Evolutionary conservation across 371 early-diverging fungal species (phyloP).

Genomic region (Lichtheimia corymbifera): DNA sequence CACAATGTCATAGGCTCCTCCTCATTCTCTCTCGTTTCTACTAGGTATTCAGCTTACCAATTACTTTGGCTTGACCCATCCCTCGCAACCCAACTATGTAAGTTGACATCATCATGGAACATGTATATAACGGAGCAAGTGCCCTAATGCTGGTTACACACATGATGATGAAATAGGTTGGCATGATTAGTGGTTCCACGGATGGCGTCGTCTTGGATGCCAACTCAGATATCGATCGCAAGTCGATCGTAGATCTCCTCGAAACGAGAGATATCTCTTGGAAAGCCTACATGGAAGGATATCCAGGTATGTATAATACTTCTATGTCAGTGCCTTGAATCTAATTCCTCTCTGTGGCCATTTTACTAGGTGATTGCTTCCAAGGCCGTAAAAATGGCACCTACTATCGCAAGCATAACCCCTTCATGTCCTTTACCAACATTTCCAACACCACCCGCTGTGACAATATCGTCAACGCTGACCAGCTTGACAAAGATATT

Average conservation of each 20-base stretch:
- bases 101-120: background rate
- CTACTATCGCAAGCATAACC: conserved; percentile 63
- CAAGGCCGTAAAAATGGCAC: conserved; percentile 1
- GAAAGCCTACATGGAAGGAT: conserved; percentile 61
- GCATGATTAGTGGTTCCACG: conserved; percentile 38
- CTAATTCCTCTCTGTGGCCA: too few relatives aligned
- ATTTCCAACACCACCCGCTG: conserved; percentile 52
- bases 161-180: conserved; percentile 17
- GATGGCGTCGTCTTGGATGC: conserved; percentile 30
- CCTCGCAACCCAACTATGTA: conserved; percentile 37
- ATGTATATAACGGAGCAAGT: background rate
- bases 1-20: background rate
- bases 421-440: conserved; percentile 56
- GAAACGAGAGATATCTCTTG: conserved; percentile 60
- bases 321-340: too few relatives aligned
- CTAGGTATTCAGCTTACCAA: conserved; percentile 37
- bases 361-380: too few relatives aligned
- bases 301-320: conserved; percentile 20
- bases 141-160: background rate
- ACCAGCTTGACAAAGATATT: conserved; percentile 51
- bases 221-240: conserved; percentile 26
- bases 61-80: conserved; percentile 43
- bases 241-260: conserved; percentile 58
- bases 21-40: too few relatives aligned
- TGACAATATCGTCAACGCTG: conserved; percentile 48